phyloP scores from a whole-genome alignment of 1,284 basidiomycete species.

The Gymnopus androsaceus region DNA sequence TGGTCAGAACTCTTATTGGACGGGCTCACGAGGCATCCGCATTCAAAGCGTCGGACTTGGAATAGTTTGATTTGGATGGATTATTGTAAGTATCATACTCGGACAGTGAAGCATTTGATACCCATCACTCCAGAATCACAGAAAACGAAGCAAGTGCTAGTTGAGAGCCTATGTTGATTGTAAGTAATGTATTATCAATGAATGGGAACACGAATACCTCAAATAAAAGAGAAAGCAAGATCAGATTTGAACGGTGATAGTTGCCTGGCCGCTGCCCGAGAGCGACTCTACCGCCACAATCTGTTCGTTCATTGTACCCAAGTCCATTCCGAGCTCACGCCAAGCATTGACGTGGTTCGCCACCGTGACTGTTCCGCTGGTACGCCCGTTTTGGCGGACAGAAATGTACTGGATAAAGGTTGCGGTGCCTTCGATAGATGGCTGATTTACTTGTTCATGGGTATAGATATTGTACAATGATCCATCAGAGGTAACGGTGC shows the following conservation, averaged over 20 bases:
- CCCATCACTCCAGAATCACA: too few species aligned
- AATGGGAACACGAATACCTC: too few species aligned
- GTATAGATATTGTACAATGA: slow-evolving; percentile 15
- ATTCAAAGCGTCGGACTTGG: too few species aligned
- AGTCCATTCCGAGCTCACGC: slow-evolving; percentile 30
- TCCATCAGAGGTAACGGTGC: slow-evolving; percentile 33
- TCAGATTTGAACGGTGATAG: slow-evolving; percentile 16
- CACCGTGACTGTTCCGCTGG: slow-evolving; percentile 34
- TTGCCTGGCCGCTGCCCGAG: slow-evolving; percentile 14
- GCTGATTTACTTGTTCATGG: slow-evolving; percentile 13
- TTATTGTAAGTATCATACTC: too few species aligned
- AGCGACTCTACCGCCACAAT: slow-evolving; percentile 36
- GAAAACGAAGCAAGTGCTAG: too few species aligned
- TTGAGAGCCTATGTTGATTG: too few species aligned
- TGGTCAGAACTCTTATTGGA: too few species aligned
- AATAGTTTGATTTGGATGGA: too few species aligned
- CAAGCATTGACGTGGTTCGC: slow-evolving; percentile 41
- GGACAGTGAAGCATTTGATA: too few species aligned
- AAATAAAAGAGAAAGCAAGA: too few species aligned
- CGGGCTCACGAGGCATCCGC: too few species aligned
- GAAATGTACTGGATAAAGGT: slow-evolving; percentile 41
- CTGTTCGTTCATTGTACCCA: slow-evolving; percentile 40
- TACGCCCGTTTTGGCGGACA: slow-evolving; percentile 28
- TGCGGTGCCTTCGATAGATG: slow-evolving; percentile 30
- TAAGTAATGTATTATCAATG: too few species aligned